Percentiles rank a stretch among this genome's conserved stretches.
These are phyloP conservation scores for Monascus ruber DNA, from an alignment of 2,329 filamentous ascomycete genomes.

Conservation along the genomic window DNA sequence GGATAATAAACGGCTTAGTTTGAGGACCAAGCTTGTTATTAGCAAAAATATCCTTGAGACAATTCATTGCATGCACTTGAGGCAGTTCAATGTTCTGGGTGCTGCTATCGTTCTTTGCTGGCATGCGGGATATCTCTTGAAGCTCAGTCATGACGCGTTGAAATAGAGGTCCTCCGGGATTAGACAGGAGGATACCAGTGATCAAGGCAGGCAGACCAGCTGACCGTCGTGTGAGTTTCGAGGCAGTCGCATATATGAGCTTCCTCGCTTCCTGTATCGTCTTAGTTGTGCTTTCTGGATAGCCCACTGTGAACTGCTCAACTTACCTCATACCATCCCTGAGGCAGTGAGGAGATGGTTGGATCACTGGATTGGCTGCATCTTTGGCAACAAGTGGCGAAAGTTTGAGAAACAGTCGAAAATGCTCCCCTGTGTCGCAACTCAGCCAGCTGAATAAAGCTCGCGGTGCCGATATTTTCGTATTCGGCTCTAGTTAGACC, in stretches of 20 bases:
- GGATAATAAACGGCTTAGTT: constrained; percentile 62
- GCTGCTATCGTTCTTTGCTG: constrained; percentile 16
- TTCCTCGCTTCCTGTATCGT: constrained; percentile 39
- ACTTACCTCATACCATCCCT: constrained; percentile 59
- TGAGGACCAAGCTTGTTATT: constrained; percentile 62
- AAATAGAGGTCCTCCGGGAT: constrained; percentile 42
- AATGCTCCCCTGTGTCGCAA: constrained; percentile 87
- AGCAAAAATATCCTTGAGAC: constrained; percentile 82
- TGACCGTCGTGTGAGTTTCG: constrained; percentile 74
- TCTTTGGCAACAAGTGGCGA: constrained; percentile 65
- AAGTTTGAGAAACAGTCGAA: constrained; percentile 82
- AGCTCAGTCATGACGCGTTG: constrained; percentile 31
- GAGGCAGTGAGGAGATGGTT: constrained; percentile 39
- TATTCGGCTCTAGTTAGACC: constrained; percentile 49
- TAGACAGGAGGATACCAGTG: constrained; percentile 58
- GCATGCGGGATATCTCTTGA: constrained; percentile 25
- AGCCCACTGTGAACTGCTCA: background rate
- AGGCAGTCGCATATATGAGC: constrained; percentile 63
- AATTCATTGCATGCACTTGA: constrained; percentile 93
- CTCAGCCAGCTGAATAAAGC: constrained; percentile 70
- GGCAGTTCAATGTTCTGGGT: constrained; percentile 50
- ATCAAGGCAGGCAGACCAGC: constrained; percentile 84
- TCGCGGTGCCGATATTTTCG: constrained; percentile 56
- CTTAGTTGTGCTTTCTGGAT: background rate
- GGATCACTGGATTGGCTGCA: constrained; percentile 42